Evolutionary conservation across 2,329 filamentous ascomycete genomes (phyloP), one percentile per base, ranked within the genome.

Genomic region (Paraphaeosphaeria minitans): DNA sequence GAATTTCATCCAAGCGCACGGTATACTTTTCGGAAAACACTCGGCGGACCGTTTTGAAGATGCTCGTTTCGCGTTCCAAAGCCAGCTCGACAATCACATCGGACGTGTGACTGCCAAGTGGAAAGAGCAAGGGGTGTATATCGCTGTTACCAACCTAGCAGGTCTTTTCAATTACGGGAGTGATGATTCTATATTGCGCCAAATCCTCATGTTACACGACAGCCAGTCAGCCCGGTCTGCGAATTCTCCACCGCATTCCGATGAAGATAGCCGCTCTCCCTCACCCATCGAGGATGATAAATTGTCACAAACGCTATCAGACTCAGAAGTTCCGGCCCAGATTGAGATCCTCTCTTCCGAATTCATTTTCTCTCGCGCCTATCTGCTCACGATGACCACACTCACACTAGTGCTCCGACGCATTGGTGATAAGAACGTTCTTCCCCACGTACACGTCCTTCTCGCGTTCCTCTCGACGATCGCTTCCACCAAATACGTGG

Each of bases 1-100:
- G 0, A 79, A 80, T 0, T 91, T 88, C 58, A 85, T 92, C 13
- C 85, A 83, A 5, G 79, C 84, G 0, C 88, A 92, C 60, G 89
- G 83, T 0, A 81, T 89, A 8, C 75, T 91, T 0, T 91, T 91
- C 51, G 84, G 82, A 0, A 78, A 80, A 1, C 81, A 81, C 24
- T 72, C 77, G 1, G 65, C 75, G 1, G 81, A 85, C 0, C 78
- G 77, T 4, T 83, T 88, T 22, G 68, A 80, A 0, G 49, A 72
- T 0, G 79, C 82, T 0, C 77, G 79, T 16, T 60, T 75, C 0
- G 79, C 83, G 1, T 90, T 90, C 43, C 66, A 87, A 0, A 66
- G 67, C 0, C 71, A 81, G 0, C 75, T 93, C 0, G 83, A 89
- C 57, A 75, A 75, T 5, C 83, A 88, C 14, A 88, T 92, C 51